Percentiles rank a stretch among this genome's conserved stretches.
These are phyloP conservation scores for Pseudisothecium myosuroides DNA, from an alignment of 225 moss, liverwort and hornwort species.

Conservation along the genomic window DNA sequence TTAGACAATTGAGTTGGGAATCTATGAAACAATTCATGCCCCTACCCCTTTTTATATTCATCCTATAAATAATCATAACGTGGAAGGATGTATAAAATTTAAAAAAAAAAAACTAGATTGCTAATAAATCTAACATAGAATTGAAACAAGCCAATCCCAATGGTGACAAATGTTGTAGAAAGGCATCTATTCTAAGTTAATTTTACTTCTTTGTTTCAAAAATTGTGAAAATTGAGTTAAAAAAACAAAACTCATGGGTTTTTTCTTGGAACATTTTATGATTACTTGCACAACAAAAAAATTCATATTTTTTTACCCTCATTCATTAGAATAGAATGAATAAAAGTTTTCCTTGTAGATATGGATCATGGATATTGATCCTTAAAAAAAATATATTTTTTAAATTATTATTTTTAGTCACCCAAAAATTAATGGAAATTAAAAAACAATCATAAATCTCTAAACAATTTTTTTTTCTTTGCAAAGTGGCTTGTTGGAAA, in stretches of 20 bases:
- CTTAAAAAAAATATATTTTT: too few relatives aligned
- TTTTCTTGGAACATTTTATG: background rate
- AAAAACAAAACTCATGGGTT: fast-evolving
- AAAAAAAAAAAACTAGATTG: background rate
- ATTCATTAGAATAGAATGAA: background rate
- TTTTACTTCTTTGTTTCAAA: too few relatives aligned
- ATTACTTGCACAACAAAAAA: background rate
- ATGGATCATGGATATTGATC: too few relatives aligned
- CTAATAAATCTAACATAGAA: background rate
- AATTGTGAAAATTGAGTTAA: background rate
- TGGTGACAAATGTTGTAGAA: background rate
- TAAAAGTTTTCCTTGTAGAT: background rate
- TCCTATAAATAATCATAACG: background rate
- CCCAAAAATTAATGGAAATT: background rate
- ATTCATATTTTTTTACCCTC: background rate
- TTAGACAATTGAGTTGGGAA: background rate
- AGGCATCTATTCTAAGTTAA: too few relatives aligned
- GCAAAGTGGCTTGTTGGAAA: background rate
- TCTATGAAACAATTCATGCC: background rate
- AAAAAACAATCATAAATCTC: background rate
- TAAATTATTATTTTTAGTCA: background rate
- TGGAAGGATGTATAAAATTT: background rate
- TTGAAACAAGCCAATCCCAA: background rate
- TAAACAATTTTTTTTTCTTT: fast-evolving
- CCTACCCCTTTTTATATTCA: background rate